A percentile compares a stretch with the other conserved stretches of the same genome.
Conservation (phyloP, 768 basidiomycete species). For the Clitopilus passeckerianus region DNA sequence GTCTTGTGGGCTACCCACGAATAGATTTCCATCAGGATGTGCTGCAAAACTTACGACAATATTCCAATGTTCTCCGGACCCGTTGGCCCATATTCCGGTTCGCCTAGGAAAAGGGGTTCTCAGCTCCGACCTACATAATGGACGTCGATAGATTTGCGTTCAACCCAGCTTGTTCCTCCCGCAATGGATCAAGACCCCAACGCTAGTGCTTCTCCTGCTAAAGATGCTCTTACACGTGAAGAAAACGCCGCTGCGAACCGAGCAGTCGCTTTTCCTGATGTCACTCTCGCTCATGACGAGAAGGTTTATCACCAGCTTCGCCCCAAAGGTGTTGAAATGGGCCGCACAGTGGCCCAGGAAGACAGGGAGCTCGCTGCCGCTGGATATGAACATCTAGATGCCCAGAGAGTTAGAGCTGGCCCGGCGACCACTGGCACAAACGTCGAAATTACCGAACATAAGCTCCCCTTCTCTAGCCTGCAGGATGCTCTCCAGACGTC, state of each 20-base stretch:
- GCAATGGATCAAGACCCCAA: not conserved
- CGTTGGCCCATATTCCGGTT: not conserved
- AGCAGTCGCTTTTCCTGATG: conserved; percentile 47
- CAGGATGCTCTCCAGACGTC: conserved; percentile 37
- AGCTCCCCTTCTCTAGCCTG: conserved; percentile 35
- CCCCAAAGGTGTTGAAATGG: conserved; percentile 56
- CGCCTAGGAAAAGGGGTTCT: not conserved
- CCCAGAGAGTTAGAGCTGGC: conserved; percentile 32
- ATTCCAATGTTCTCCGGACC: not conserved
- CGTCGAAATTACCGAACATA: conserved; percentile 59
- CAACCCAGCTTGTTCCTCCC: not conserved
- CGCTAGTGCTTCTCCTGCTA: not conserved
- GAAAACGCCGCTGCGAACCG: conserved; percentile 33
- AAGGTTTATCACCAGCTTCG: conserved; percentile 28
- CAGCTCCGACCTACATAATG: not conserved
- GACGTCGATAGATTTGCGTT: not conserved
- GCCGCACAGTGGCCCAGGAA: conserved; percentile 59
- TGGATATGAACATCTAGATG: conserved; percentile 60
- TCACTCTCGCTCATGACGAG: conserved; percentile 31
- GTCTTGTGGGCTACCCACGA: not conserved
- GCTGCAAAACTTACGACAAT: not conserved
- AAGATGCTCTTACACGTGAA: conserved; percentile 4
- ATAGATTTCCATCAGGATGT: not conserved
- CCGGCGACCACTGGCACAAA: conserved; percentile 24
- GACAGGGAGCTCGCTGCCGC: conserved; percentile 62